Percentiles rank a stretch among this genome's conserved stretches.
These are phyloP conservation scores for Gentiana straminea DNA, from an alignment of 257 asterid genomes.

Conservation along the genomic window DNA sequence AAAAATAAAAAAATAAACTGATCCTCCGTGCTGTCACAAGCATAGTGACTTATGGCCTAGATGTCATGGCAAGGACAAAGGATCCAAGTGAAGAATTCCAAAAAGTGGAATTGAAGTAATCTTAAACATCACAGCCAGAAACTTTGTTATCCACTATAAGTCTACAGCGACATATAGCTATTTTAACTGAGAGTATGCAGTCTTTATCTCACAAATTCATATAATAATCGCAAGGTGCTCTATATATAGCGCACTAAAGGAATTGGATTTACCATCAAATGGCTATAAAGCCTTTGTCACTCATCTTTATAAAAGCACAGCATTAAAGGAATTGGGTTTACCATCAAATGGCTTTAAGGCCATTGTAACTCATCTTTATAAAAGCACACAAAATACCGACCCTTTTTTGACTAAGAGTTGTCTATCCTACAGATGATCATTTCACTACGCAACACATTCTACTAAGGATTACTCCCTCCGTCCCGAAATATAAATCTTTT, in stretches of 20 bases:
- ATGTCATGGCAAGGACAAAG: constrained; percentile 2
- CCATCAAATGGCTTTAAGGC: constrained; percentile 11
- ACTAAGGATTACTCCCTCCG: too few species aligned
- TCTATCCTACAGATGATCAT: too few species aligned
- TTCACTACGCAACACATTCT: too few species aligned
- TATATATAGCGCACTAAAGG: not conserved
- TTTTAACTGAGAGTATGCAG: not conserved
- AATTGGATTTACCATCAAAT: constrained; percentile 11
- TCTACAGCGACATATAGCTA: constrained; percentile 1
- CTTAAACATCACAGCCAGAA: not conserved
- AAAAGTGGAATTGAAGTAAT: constrained; percentile 3
- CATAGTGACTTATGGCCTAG: not conserved
- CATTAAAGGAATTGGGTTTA: constrained; percentile 9
- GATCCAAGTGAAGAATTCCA: constrained; percentile 1
- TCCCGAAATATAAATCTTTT: too few species aligned
- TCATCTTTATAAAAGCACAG: constrained; percentile 5
- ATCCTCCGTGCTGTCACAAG: constrained; percentile 3
- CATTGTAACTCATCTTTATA: constrained; percentile 5
- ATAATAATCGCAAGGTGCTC: too few species aligned
- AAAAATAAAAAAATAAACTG: not conserved
- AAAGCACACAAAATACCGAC: too few species aligned
- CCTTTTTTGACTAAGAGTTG: too few species aligned
- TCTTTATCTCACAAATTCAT: constrained; percentile 15
- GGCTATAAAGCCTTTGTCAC: constrained; percentile 9
- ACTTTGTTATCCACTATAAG: too few species aligned